These are phyloP conservation scores for Rhodofomes roseus DNA, from an alignment of 1,284 basidiomycete species.

Conservation along the genomic window DNA sequence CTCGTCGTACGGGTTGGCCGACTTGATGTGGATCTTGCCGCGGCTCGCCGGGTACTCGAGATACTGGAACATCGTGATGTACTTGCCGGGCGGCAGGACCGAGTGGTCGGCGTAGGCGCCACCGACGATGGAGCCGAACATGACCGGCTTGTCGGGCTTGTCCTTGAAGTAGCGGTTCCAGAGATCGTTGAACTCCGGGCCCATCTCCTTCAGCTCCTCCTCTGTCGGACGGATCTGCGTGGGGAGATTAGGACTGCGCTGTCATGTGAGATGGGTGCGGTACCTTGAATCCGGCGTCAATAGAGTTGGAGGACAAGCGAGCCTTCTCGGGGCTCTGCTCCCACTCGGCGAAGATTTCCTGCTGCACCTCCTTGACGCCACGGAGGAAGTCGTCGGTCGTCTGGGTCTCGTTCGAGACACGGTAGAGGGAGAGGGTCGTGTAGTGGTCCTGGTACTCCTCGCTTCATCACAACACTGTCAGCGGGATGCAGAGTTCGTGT, in stretches of 20 bases:
- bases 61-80: constrained; percentile 75
- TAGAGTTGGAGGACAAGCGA: constrained; percentile 61
- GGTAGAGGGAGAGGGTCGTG: constrained; percentile 62
- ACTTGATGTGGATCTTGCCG: constrained; percentile 66
- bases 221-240: constrained; percentile 60
- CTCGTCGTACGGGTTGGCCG: constrained; percentile 56
- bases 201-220: constrained; percentile 70
- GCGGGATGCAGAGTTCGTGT: background rate
- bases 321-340: constrained; percentile 67
- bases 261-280: background rate
- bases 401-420: constrained; percentile 60
- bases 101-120: constrained; percentile 70
- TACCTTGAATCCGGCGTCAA: constrained; percentile 73
- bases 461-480: constrained; percentile 27
- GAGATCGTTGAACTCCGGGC: constrained; percentile 67
- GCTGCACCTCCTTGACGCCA: constrained; percentile 55
- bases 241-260: background rate
- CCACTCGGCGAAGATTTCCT: constrained; percentile 65
- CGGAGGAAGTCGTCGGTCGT: constrained; percentile 70
- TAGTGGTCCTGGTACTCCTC: constrained; percentile 75
- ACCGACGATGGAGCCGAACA: constrained; percentile 66
- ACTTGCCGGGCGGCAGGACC: constrained; percentile 66
- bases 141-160: constrained; percentile 74
- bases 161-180: constrained; percentile 72
- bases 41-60: constrained; percentile 67